Base-by-base conservation (phyloP, 495 filamentous ascomycete genomes). In the Platismatia glauca region DNA sequence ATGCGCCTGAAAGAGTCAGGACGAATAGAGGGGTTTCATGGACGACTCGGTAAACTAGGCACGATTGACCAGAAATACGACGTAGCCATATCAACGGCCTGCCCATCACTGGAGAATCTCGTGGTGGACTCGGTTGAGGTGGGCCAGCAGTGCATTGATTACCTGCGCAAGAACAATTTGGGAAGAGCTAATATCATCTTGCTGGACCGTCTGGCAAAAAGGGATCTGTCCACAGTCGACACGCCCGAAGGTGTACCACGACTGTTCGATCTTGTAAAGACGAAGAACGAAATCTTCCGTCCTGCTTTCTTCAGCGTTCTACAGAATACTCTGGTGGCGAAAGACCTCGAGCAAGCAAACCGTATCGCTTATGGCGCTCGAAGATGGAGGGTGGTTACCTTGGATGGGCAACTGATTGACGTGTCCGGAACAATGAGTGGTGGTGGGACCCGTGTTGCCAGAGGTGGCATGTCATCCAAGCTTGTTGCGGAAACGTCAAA, bases 351-450 rank as follows among this genome's bases (percentile, higher is more conserved):
- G 48, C 93, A 97, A 71, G 94, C 94, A 3, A 97, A 97, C 71
- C 85, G 93, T 29, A 96, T 98, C 64, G 95, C 94, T 29, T 97
- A 97, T 68, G 94, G 94, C 55, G 88, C 88, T 46, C 87, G 82
- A 70, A 79, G 95, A 66, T 97, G 94, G 93, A 84, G 94, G 67
- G 95, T 98, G 4, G 94, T 98, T 31, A 97, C 95, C 0, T 83
- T 97, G 34, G 89, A 93, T 68, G 94, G 94, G 24, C 91, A 96
- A 69, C 82, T 98, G 55, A 97, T 98, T 62, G 94, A 98, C 74
- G 92, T 90, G 67, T 95, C 91, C 3, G 94, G 94, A 76, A 97
- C 94, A 12, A 97, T 98, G 95, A 95, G 89, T 65, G 94, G 94
- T 77, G 94, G 94, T 79, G 94, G 94, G 48, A 91, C 81, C 41